Evolutionary conservation across 2,329 filamentous ascomycete genomes (phyloP).

Genomic region (Penicillium sumatraense): DNA sequence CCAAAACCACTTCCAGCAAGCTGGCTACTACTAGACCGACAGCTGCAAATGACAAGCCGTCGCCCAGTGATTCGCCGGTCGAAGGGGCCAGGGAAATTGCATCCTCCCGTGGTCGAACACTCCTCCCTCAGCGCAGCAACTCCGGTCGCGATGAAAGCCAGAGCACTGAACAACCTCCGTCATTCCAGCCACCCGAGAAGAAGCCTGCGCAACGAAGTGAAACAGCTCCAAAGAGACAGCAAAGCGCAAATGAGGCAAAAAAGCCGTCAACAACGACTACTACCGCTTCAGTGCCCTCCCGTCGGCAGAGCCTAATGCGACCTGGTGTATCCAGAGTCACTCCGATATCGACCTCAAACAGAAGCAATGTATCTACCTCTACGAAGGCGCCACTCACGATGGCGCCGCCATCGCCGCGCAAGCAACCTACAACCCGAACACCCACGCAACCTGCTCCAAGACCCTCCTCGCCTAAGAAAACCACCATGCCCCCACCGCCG

Average conservation of each 20-base stretch:
- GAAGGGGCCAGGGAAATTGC: slow-evolving; percentile 23
- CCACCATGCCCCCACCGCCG: slow-evolving; percentile 39
- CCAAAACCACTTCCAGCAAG: slow-evolving; percentile 13
- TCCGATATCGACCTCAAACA: slow-evolving; percentile 6
- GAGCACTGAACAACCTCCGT: slow-evolving; percentile 16
- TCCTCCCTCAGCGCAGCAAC: slow-evolving; percentile 36
- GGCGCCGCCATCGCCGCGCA: slow-evolving; percentile 30
- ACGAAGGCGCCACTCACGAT: slow-evolving; percentile 23
- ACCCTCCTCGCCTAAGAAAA: slow-evolving; percentile 32
- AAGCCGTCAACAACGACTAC: slow-evolving; percentile 6
- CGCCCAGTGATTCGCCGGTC: slow-evolving; percentile 17
- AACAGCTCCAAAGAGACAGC: slow-evolving; percentile 19
- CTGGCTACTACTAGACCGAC: slow-evolving; percentile 15
- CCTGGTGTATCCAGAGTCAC: slow-evolving; percentile 29
- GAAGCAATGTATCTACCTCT: slow-evolving; percentile 21
- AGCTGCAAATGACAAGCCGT: slow-evolving; percentile 11
- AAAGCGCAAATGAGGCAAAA: slow-evolving; percentile 8
- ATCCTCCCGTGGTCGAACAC: slow-evolving; percentile 32
- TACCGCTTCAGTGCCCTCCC: slow-evolving; percentile 10
- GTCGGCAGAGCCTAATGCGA: slow-evolving; percentile 37
- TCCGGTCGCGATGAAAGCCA: slow-evolving; percentile 24
- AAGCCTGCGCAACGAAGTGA: slow-evolving; percentile 23
- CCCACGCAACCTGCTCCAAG: slow-evolving; percentile 16
- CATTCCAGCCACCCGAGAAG: slow-evolving; percentile 24
- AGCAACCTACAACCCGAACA: slow-evolving; percentile 14